Conservation (phyloP, 805 yeast species). For the Spathaspora sp. region DNA sequence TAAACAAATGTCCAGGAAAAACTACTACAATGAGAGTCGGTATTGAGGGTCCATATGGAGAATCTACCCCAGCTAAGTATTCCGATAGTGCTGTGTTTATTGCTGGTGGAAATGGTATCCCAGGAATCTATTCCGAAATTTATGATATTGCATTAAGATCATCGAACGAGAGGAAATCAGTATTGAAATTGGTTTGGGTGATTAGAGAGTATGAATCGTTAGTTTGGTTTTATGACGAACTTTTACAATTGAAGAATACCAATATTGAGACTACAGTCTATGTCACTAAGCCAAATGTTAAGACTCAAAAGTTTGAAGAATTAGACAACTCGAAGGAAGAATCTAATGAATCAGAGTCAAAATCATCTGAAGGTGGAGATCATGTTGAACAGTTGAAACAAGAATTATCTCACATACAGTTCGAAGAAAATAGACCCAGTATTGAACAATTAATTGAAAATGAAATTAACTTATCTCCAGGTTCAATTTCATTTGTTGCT, state of each 20-base stretch:
- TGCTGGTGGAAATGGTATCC: slow-evolving; percentile 76
- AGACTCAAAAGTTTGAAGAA: slow-evolving; percentile 10
- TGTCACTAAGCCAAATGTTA: slow-evolving; percentile 21
- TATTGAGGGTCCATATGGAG: slow-evolving; percentile 73
- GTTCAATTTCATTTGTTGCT: slow-evolving; percentile 48
- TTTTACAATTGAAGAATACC: slow-evolving; percentile 17
- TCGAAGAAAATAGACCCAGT: slow-evolving; percentile 47
- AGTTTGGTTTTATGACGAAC: slow-evolving; percentile 45
- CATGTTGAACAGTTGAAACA: slow-evolving; percentile 10
- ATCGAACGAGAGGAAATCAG: slow-evolving; percentile 9
- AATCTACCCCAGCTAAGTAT: slow-evolving; percentile 42
- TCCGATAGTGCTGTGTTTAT: slow-evolving; percentile 55
- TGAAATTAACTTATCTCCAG: slow-evolving; percentile 33
- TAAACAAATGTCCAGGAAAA: slow-evolving; percentile 18
- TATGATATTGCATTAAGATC: slow-evolving; percentile 21
- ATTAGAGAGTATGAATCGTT: slow-evolving; percentile 51
- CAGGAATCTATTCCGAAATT: slow-evolving; percentile 48
- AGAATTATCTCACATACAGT: slow-evolving; percentile 30
- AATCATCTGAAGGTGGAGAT: slow-evolving; percentile 14
- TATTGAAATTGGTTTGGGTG: slow-evolving; percentile 57
- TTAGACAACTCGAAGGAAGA: not conserved
- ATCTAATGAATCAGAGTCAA: not conserved
- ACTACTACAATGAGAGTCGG: slow-evolving; percentile 24
- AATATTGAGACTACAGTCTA: slow-evolving; percentile 24
- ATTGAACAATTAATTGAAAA: slow-evolving; percentile 34